Evolutionary conservation across 2,329 filamentous ascomycete genomes (phyloP).

Genomic region (Domatiomyces globalis): DNA sequence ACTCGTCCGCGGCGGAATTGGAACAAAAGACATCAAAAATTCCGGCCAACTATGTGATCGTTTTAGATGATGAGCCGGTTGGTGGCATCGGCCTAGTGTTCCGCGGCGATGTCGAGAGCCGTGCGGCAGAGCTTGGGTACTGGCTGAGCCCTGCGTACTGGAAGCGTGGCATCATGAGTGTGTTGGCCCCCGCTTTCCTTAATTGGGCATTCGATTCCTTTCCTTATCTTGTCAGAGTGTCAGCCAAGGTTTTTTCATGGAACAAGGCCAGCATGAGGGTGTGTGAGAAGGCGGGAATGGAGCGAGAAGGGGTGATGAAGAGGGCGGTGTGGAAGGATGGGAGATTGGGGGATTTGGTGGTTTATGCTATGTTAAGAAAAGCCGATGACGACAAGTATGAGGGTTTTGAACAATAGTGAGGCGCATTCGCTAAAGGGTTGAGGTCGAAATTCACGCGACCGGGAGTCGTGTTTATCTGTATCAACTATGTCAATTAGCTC

Average conservation of each 20-base stretch:
- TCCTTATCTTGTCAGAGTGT: constrained; percentile 2
- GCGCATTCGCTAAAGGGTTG: too few relatives aligned
- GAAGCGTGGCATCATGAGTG: constrained; percentile 2
- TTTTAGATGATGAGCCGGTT: constrained; percentile 2
- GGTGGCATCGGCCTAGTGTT: constrained; percentile 1
- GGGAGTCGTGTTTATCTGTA: background rate
- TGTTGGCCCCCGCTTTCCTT: constrained; percentile 1
- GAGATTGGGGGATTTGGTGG: constrained; percentile 1
- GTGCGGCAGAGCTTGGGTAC: constrained; percentile 1
- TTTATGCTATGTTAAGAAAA: background rate
- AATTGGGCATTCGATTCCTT: constrained; percentile 3
- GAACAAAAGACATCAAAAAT: background rate
- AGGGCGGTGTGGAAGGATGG: constrained; percentile 2
- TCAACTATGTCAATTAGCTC: too few relatives aligned
- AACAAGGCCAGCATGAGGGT: constrained; percentile 3
- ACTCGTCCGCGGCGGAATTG: too few relatives aligned
- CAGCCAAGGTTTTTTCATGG: constrained; percentile 3
- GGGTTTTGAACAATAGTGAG: background rate
- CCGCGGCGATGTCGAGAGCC: background rate
- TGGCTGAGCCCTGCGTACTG: constrained; percentile 4
- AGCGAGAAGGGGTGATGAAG: constrained; percentile 1
- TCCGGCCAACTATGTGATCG: constrained; percentile 1
- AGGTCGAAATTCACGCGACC: too few relatives aligned
- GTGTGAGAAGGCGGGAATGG: constrained; percentile 3
- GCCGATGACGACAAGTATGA: background rate